Base-by-base conservation (phyloP, 2,329 filamentous ascomycete genomes). In the Pseudocercospora fijiensis region DNA sequence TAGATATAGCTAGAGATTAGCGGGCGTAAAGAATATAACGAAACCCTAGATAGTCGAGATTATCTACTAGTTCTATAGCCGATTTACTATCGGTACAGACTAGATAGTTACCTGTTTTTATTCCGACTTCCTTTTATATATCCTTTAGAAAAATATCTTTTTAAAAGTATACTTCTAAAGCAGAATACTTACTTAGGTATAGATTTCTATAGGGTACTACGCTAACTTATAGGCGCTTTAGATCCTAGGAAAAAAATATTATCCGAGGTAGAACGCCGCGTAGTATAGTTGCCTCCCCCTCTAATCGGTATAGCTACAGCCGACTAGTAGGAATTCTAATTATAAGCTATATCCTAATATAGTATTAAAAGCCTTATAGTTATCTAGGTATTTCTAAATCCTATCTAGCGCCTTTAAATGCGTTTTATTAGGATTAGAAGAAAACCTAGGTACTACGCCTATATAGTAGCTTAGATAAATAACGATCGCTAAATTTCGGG, bases 351-450 rank as follows among this genome's bases (percentile, higher is more conserved):
- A 58, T 41, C 52, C 27, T 53, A 62, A 45, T 20, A 26, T 26
- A 49, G 16, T 24, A 43, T 55, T 30, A 30, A 58, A 30, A 20
- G 4, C 53, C 18, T 60, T 41, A 61, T 47, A 16, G 24, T 59
- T 41, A 43, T 63, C 59, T 59, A 59, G 27, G 6, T 63, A 59
- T 59, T 59, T 63, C 61, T 37, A 63, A 59, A 43, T 56, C 56
- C 59, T 58, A 58, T 47, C n/a, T n/a, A n/a, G n/a, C n/a, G n/a
- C n/a, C n/a, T n/a, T n/a, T n/a, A n/a, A n/a, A n/a, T n/a, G n/a
- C n/a, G n/a, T n/a, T n/a, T n/a, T n/a, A n/a, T n/a, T n/a, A n/a
- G n/a, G n/a, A n/a, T n/a, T n/a, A n/a, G n/a, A n/a, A n/a, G n/a
- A n/a, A n/a, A n/a, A n/a, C n/a, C n/a, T n/a, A n/a, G n/a, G n/a